phyloP scores from a whole-genome alignment of 2,329 filamentous ascomycete species.

The Beauveria sp. region DNA sequence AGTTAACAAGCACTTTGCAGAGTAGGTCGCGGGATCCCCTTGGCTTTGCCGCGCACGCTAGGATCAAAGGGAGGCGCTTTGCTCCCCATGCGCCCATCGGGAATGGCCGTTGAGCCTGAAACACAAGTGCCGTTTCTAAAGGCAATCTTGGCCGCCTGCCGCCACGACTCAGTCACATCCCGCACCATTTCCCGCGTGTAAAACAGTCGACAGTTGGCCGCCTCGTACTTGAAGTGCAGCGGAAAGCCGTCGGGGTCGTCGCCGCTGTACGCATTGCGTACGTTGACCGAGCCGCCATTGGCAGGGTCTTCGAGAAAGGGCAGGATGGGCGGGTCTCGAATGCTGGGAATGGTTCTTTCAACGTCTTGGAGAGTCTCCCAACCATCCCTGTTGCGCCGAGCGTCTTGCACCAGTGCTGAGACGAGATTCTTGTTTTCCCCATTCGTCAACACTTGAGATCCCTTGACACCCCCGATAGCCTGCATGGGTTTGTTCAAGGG shows the following conservation, averaged over 20 bases:
- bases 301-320: not conserved
- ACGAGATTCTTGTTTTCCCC: not conserved
- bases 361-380: not conserved
- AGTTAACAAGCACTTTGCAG: not conserved
- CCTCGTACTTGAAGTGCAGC: slow-evolving; percentile 53
- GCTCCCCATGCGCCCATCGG: not conserved
- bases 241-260: slow-evolving; percentile 25
- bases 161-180: slow-evolving; percentile 47
- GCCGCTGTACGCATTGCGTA: slow-evolving; percentile 17
- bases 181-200: slow-evolving; percentile 47
- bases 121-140: not conserved
- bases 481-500: slow-evolving; percentile 49
- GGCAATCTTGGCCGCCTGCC: slow-evolving; percentile 9
- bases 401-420: not conserved
- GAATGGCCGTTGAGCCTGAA: not conserved
- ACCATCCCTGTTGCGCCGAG: not conserved
- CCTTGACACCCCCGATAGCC: slow-evolving; percentile 58
- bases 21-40: not conserved
- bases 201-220: slow-evolving; percentile 54
- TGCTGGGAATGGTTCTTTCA: not conserved
- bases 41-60: not conserved
- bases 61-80: not conserved
- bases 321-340: not conserved
- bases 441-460: slow-evolving; percentile 21
- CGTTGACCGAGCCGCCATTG: slow-evolving; percentile 13